Evolutionary conservation across 2,329 filamentous ascomycete genomes (phyloP).

Genomic region (Talaromyces atroroseus): DNA sequence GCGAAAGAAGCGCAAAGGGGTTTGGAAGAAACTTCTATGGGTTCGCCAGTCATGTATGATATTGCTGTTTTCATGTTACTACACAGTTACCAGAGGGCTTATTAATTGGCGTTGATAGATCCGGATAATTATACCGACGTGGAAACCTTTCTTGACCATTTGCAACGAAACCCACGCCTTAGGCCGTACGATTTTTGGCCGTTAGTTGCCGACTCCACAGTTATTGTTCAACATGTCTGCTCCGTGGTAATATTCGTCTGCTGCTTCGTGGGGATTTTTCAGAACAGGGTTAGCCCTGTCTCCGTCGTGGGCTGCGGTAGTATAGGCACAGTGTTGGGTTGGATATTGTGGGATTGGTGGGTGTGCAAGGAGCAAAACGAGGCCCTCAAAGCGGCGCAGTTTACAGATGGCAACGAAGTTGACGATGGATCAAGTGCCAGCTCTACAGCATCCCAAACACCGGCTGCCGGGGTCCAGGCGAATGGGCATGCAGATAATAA

Average conservation of each 20-base stretch:
- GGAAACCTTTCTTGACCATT: conserved; percentile 89
- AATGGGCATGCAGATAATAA: conserved; percentile 28
- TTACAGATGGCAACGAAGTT: conserved; percentile 25
- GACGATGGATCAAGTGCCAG: conserved; percentile 39
- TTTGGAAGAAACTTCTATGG: conserved; percentile 96
- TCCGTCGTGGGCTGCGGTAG: conserved; percentile 82
- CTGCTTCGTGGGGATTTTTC: conserved; percentile 85
- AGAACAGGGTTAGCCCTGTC: conserved; percentile 82
- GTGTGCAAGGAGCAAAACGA: conserved; percentile 62
- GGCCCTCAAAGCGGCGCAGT: conserved; percentile 29
- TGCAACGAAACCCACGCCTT: conserved; percentile 88
- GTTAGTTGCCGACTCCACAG: conserved; percentile 86
- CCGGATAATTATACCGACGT: conserved; percentile 99
- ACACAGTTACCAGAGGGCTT: not conserved
- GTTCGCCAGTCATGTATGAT: conserved; percentile 85
- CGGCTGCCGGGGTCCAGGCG: conserved; percentile 21
- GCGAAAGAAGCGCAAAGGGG: conserved; percentile 63
- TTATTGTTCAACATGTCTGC: conserved; percentile 95
- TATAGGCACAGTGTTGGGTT: conserved; percentile 75
- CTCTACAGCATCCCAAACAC: conserved; percentile 28
- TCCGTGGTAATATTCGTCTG: conserved; percentile 92
- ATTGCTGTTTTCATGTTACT: not conserved
- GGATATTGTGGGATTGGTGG: conserved; percentile 91
- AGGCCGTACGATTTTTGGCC: conserved; percentile 98
- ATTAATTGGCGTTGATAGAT: conserved; percentile 47